Evolutionary conservation across 2,329 filamentous ascomycete species (phyloP).

Genomic region (Paramyrothecium sp.): DNA sequence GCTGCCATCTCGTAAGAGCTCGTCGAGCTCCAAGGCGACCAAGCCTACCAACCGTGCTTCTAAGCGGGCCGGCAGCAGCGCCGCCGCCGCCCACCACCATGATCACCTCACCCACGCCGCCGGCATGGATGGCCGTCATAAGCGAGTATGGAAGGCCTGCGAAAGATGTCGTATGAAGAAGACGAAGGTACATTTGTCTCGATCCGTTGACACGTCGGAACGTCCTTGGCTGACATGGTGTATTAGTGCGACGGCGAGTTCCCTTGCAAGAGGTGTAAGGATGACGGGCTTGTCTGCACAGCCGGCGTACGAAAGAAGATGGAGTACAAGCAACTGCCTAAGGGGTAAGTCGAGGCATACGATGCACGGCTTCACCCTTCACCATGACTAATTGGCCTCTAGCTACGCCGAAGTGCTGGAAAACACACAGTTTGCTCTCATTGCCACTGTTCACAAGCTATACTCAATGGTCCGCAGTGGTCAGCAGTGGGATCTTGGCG

Average conservation of each 20-base stretch:
- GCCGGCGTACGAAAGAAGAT: conserved; percentile 64
- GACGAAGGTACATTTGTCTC: conserved; percentile 52
- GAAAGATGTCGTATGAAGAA: conserved; percentile 69
- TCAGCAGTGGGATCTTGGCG: conserved; percentile 60
- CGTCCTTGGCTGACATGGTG: conserved; percentile 9
- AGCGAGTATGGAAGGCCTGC: conserved; percentile 66
- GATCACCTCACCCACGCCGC: conserved; percentile 29
- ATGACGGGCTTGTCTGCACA: conserved; percentile 63
- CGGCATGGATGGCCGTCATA: conserved; percentile 55
- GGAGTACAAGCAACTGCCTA: conserved; percentile 65
- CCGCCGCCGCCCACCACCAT: conserved; percentile 33
- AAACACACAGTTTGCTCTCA: conserved; percentile 63
- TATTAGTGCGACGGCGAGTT: conserved; percentile 62
- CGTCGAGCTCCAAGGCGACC: conserved; percentile 41
- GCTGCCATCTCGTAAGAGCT: not conserved
- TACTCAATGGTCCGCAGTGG: conserved; percentile 61
- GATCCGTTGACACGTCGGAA: conserved; percentile 3
- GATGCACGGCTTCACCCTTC: too few species aligned
- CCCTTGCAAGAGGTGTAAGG: conserved; percentile 65
- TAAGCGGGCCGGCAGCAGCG: conserved; percentile 45
- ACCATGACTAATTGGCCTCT: too few species aligned
- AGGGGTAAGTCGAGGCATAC: conserved; percentile 45
- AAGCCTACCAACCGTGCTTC: conserved; percentile 50
- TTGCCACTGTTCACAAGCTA: conserved; percentile 64
- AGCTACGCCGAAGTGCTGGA: conserved; percentile 65